Evolutionary conservation across 2,329 filamentous ascomycete species (phyloP).

Genomic region (Hypoxylon sp.): DNA sequence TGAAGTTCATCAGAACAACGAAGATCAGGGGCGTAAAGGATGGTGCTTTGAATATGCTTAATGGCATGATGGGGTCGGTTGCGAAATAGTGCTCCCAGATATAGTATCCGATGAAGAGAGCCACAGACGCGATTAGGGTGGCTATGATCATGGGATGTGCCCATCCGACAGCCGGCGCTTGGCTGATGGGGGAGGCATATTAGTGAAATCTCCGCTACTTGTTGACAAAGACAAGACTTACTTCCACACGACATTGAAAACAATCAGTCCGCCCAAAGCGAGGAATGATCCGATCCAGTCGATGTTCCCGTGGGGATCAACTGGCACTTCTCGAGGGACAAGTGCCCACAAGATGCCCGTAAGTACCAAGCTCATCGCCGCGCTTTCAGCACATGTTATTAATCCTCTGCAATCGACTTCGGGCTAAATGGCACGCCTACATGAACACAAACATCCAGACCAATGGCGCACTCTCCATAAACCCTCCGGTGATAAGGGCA

Average conservation of each 20-base stretch:
- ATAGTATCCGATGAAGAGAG: constrained; percentile 28
- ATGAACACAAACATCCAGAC: constrained; percentile 57
- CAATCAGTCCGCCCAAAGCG: constrained; percentile 55
- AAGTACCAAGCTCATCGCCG: constrained; percentile 38
- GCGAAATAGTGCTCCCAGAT: constrained; percentile 57
- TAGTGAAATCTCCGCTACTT: not conserved
- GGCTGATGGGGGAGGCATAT: constrained; percentile 27
- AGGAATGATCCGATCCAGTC: constrained; percentile 56
- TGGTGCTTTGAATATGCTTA: constrained; percentile 58
- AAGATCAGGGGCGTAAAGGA: constrained; percentile 58
- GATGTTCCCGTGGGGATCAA: constrained; percentile 53
- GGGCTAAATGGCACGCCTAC: constrained; percentile 39
- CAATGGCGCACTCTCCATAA: constrained; percentile 50
- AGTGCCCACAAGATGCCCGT: constrained; percentile 34
- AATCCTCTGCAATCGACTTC: constrained; percentile 1
- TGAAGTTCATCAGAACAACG: constrained; percentile 55
- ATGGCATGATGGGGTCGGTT: constrained; percentile 58
- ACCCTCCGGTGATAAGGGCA: constrained; percentile 50
- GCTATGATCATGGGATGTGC: constrained; percentile 55
- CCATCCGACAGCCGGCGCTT: constrained; percentile 62
- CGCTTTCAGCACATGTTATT: constrained; percentile 4
- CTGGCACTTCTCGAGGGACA: constrained; percentile 43
- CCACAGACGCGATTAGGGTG: constrained; percentile 49
- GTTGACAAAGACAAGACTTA: constrained; percentile 45
- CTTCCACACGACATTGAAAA: constrained; percentile 66